These are phyloP conservation scores for Halophytophthora batemanensis DNA, from an alignment of 352 stramenopile genomes.

Conservation along the genomic window DNA sequence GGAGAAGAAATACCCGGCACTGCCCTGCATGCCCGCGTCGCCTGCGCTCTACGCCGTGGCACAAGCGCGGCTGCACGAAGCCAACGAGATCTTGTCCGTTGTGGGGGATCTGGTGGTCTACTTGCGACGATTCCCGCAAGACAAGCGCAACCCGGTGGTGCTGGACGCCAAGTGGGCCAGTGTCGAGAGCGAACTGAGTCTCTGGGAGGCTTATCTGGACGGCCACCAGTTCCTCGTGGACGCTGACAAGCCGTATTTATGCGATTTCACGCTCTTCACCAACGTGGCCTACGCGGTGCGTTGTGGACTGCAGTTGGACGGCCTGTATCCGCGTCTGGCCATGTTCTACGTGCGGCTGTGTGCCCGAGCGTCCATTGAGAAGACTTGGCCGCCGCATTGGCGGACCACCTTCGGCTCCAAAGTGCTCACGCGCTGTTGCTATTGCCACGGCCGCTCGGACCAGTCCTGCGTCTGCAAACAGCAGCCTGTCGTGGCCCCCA, in stretches of 20 bases:
- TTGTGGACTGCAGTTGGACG: slow-evolving; percentile 80
- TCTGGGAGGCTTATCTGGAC: slow-evolving; percentile 77
- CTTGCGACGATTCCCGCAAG: slow-evolving; percentile 62
- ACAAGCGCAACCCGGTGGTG: slow-evolving; percentile 51
- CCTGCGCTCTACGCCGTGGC: slow-evolving; percentile 59
- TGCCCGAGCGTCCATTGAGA: slow-evolving; percentile 62
- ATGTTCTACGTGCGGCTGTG: slow-evolving; percentile 80
- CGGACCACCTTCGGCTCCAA: slow-evolving; percentile 68
- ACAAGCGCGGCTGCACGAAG: slow-evolving; percentile 76
- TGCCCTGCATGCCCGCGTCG: slow-evolving; percentile 46
- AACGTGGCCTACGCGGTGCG: slow-evolving; percentile 85
- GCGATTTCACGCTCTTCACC: slow-evolving; percentile 82
- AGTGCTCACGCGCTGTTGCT: slow-evolving; percentile 79
- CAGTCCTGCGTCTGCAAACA: slow-evolving; percentile 36
- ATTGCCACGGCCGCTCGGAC: slow-evolving; percentile 35
- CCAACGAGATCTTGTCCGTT: slow-evolving; percentile 82
- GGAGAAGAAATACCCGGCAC: slow-evolving; percentile 56
- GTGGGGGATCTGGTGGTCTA: slow-evolving; percentile 81
- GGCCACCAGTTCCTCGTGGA: slow-evolving; percentile 64
- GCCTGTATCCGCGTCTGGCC: slow-evolving; percentile 70
- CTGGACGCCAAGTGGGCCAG: slow-evolving; percentile 68
- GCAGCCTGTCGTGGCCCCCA: slow-evolving; percentile 11
- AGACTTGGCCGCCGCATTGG: slow-evolving; percentile 85
- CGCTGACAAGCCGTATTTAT: slow-evolving; percentile 58
- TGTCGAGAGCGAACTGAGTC: slow-evolving; percentile 65